Percentiles rank a stretch among this genome's conserved stretches.
These are phyloP conservation scores for Hypoxylon sp. DNA, from an alignment of 2,329 filamentous ascomycete species.

Conservation along the genomic window DNA sequence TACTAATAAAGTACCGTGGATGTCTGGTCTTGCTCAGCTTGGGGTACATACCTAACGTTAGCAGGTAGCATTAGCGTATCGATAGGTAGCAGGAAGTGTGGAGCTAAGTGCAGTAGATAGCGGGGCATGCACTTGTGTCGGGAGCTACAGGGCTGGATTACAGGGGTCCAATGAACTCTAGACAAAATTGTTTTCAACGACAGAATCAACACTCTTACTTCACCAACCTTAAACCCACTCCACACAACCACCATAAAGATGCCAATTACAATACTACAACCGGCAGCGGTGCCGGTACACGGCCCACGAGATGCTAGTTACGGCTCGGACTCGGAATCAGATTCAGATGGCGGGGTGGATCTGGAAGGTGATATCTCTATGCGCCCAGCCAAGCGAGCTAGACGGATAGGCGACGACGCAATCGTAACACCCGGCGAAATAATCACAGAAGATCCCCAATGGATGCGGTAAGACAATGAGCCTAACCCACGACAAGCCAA, in stretches of 20 bases:
- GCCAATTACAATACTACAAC: conserved; percentile 57
- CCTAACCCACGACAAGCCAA: conserved; percentile 11
- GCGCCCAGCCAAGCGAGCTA: conserved; percentile 59
- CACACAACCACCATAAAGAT: conserved; percentile 41
- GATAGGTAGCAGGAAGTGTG: conserved; percentile 23
- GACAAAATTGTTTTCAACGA: conserved; percentile 36
- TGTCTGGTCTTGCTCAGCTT: neutral
- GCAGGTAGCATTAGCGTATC: conserved; percentile 26
- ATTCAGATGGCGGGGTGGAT: conserved; percentile 64
- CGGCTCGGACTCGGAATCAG: conserved; percentile 55
- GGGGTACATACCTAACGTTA: conserved; percentile 20
- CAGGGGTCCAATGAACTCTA: conserved; percentile 31
- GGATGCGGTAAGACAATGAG: conserved; percentile 79
- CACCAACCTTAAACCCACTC: conserved; percentile 10
- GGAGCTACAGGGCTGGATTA: conserved; percentile 19
- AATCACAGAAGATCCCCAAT: conserved; percentile 93
- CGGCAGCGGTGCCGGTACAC: conserved; percentile 44
- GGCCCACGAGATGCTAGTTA: conserved; percentile 29
- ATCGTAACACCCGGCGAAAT: conserved; percentile 91
- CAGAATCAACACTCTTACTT: conserved; percentile 9
- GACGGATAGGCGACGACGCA: conserved; percentile 56
- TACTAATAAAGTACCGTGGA: conserved; percentile 2
- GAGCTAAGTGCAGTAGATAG: conserved; percentile 23
- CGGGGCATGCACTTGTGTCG: conserved; percentile 27
- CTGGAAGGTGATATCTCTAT: conserved; percentile 62